Conservation (phyloP, 106 monocot genomes). For the Triglochin maritima region DNA sequence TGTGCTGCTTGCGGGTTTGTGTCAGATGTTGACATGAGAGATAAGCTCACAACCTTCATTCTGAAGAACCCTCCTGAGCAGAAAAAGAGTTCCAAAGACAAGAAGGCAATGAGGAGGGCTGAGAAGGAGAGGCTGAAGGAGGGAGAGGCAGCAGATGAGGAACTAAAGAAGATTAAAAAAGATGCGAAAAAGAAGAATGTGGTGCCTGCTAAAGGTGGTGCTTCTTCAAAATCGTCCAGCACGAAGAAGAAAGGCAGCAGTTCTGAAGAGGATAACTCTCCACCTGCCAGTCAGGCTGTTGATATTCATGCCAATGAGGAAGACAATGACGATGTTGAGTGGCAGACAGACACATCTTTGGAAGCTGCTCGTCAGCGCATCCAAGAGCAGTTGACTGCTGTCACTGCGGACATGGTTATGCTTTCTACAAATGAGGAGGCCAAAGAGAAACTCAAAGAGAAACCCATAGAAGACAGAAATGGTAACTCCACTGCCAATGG, state of each 20-base stretch:
- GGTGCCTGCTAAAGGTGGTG: slow-evolving; percentile 1
- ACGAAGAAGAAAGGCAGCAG: slow-evolving; percentile 25
- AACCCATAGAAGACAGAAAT: slow-evolving; percentile 5
- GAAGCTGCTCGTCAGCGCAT: slow-evolving; percentile 63
- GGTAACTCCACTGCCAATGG: background rate
- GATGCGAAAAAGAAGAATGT: slow-evolving; percentile 35
- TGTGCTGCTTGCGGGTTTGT: slow-evolving; percentile 74
- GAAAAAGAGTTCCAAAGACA: slow-evolving; percentile 59
- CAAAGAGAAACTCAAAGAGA: slow-evolving; percentile 12
- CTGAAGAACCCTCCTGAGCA: slow-evolving; percentile 63
- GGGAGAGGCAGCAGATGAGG: slow-evolving; percentile 74
- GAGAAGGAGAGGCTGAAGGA: slow-evolving; percentile 73
- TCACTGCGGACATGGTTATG: slow-evolving; percentile 75
- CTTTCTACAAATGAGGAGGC: slow-evolving; percentile 29
- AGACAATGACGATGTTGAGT: slow-evolving; percentile 44
- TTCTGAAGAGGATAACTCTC: slow-evolving; percentile 52
- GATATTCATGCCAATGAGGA: slow-evolving; percentile 26
- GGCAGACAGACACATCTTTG: slow-evolving; percentile 66
- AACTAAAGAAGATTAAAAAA: slow-evolving; percentile 67
- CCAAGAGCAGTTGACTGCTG: slow-evolving; percentile 53
- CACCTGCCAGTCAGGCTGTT: slow-evolving; percentile 32
- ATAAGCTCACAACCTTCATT: slow-evolving; percentile 64
- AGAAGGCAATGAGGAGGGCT: slow-evolving; percentile 70
- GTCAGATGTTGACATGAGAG: slow-evolving; percentile 78
- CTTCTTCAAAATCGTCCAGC: slow-evolving; percentile 6